Base-by-base conservation (phyloP, 129 eudicot species). In the Sambucus nigra region DNA sequence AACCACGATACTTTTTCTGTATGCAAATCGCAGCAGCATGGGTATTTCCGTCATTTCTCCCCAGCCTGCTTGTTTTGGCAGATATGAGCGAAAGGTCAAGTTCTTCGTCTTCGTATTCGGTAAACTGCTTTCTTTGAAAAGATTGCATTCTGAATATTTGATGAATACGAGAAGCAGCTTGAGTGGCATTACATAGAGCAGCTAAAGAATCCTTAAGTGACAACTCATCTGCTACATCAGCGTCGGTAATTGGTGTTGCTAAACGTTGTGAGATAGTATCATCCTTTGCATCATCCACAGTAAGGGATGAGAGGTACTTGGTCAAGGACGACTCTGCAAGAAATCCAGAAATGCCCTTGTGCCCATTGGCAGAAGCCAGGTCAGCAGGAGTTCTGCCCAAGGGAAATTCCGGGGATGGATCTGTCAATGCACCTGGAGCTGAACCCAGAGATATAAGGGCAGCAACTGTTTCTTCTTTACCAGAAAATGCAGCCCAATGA, bases 161-260 rank as follows among this genome's bases (percentile, higher is more conserved):
- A 53, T 76, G 83, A 33, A 76, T 76, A 21, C 78, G 83, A 16
- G 71, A 74, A 62, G 83, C 83, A 25, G 78, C 83, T 57, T 76
- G 78, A 47, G 75, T 53, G 13, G 83, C 83, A 63, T 76, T 76
- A 50, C 83, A 19, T 19, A 76, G 39, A 32, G 83, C 83, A 55
- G 78, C 83, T 17, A 76, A 60, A 3, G 82, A 70, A 48, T 76
- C 77, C 74, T 71, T 66, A 13, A 66, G 58, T 42, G 82, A 66
- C 9, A 71, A 68, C 4, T 50, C 54, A 31, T 65, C 70, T 13
- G 72, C 53, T 20, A 42, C 64, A 69, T 70, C 73, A n/a, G 27
- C 63, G 20, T 31, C 78, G 47, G 63, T 51, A 8, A 33, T 35
- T 25, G 72, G 74, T 35, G 70, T 53, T 2, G 77, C 74, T 17